Evolutionary conservation across 805 yeast genomes (phyloP).

Genomic region (Saccharomyces kudriavzevii): DNA sequence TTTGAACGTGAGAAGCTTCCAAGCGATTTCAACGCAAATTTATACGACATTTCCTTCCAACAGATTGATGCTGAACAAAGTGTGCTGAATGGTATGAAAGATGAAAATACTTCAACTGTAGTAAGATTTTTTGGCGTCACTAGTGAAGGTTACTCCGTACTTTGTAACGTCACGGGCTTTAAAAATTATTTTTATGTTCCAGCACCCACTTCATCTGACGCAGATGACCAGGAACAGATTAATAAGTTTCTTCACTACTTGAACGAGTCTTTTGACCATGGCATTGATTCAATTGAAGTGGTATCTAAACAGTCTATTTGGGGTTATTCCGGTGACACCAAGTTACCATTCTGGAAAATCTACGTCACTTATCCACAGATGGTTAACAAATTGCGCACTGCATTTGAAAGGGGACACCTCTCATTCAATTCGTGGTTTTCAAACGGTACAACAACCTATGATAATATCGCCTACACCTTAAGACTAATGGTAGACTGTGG

Average conservation of each 20-base stretch:
- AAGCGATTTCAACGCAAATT: slow-evolving; percentile 38
- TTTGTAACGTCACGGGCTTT: slow-evolving; percentile 86
- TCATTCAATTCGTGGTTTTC: slow-evolving; percentile 55
- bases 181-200: slow-evolving; percentile 87
- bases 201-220: slow-evolving; percentile 60
- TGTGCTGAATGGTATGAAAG: slow-evolving; percentile 32
- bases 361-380: slow-evolving; percentile 56
- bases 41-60: slow-evolving; percentile 62
- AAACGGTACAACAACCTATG: slow-evolving; percentile 65
- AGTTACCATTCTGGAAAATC: slow-evolving; percentile 73
- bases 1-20: slow-evolving; percentile 53
- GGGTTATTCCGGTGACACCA: slow-evolving; percentile 80
- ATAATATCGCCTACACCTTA: slow-evolving; percentile 77
- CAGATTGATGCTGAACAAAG: slow-evolving; percentile 94
- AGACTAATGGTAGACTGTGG: slow-evolving; percentile 88
- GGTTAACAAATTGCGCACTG: slow-evolving; percentile 62
- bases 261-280: slow-evolving; percentile 40
- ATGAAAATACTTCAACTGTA: slow-evolving; percentile 37
- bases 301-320: slow-evolving; percentile 76
- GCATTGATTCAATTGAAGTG: slow-evolving; percentile 60
- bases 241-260: slow-evolving; percentile 39
- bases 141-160: slow-evolving; percentile 73
- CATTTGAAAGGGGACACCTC: slow-evolving; percentile 77
- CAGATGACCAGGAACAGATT: slow-evolving; percentile 25
- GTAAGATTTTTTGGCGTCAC: slow-evolving; percentile 93